Conservation (phyloP, 2,329 filamentous ascomycete genomes). For the Epichloe sp. region DNA sequence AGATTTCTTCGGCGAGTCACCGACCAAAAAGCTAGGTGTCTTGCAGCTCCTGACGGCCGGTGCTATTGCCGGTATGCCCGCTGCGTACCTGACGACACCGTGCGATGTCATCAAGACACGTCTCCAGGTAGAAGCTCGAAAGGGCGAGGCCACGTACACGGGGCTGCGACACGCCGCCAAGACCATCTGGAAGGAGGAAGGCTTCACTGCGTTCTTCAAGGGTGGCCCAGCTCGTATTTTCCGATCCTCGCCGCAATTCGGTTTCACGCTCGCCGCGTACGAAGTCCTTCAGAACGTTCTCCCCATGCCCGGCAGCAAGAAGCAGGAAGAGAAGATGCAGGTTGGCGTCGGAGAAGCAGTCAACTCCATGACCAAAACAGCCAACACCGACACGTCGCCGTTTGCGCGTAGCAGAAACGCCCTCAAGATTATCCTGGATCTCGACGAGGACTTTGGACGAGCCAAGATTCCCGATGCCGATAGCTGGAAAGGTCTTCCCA, state of each 20-base stretch:
- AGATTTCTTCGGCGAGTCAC: conserved; percentile 83
- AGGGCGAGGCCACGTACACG: conserved; percentile 82
- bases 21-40: conserved; percentile 76
- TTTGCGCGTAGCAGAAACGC: conserved; percentile 66
- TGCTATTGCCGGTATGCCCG: conserved; percentile 86
- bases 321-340: conserved; percentile 37
- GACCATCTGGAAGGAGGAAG: conserved; percentile 81
- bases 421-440: conserved; percentile 85
- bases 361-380: conserved; percentile 23
- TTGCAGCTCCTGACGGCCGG: conserved; percentile 85
- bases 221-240: conserved; percentile 90
- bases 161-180: conserved; percentile 73
- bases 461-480: conserved; percentile 45
- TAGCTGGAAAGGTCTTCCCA: conserved; percentile 40
- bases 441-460: conserved; percentile 86
- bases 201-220: conserved; percentile 96
- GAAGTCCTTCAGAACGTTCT: conserved; percentile 75
- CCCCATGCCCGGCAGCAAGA: conserved; percentile 56
- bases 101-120: conserved; percentile 99
- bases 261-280: conserved; percentile 91
- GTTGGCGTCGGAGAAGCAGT: conserved; percentile 50
- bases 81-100: conserved; percentile 88
- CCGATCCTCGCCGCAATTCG: conserved; percentile 92
- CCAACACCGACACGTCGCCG: conserved; percentile 30
- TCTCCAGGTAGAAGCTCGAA: conserved; percentile 91